Evolutionary conservation across 225 moss, liverwort and hornwort genomes (phyloP), one percentile per base, ranked within the genome.

Genomic region (Polytrichum commune): DNA sequence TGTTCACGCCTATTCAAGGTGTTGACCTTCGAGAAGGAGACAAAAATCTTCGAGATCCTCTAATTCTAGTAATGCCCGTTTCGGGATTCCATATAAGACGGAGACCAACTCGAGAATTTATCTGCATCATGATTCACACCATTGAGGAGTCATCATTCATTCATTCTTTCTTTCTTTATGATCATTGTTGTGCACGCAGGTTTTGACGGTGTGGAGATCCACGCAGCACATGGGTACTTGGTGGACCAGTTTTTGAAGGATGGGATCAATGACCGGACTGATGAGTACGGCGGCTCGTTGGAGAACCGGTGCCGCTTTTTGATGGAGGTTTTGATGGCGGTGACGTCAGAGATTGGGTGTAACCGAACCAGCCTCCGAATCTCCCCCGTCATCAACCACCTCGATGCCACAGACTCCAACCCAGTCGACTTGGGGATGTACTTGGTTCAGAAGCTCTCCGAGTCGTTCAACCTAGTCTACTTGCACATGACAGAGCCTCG

Each of bases 181-280:
- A 46, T 3, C 46, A 46, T 46, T 46, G 46, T 46, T 46, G 46
- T 46, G 46, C 7, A 1, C 1, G 65, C 85, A 93, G 95, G 95
- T 5, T 92, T 91, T 3, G 90, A 92, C 24, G 94, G 94, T 0
- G 92, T 92, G 24, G 94, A 92, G 53, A 62, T 94, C 0, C 92
- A 92, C 1, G 90, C 86, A 18, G 90, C 90, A 0, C 90, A 92
- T 3, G 92, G 94, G 2, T 92, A 90, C 71, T 69, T 94, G 0
- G 75, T 88, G 23, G 88, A 88, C 73, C 88, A 88, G 28, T 82
- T 88, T 19, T 68, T 88, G 7, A 88, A 88, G 25, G 88, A 88
- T n/a, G 77, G 77, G 0, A 88, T 88, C 72, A 88, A 88, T 4
- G 82, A 88, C 57, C 71, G 84, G 0, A 80, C 73, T 0, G 88